A percentile compares a stretch with the other conserved stretches of the same genome.
Evolutionary conservation across 352 stramenopile genomes (phyloP).

Genomic region (Pythium phragmitis): DNA sequence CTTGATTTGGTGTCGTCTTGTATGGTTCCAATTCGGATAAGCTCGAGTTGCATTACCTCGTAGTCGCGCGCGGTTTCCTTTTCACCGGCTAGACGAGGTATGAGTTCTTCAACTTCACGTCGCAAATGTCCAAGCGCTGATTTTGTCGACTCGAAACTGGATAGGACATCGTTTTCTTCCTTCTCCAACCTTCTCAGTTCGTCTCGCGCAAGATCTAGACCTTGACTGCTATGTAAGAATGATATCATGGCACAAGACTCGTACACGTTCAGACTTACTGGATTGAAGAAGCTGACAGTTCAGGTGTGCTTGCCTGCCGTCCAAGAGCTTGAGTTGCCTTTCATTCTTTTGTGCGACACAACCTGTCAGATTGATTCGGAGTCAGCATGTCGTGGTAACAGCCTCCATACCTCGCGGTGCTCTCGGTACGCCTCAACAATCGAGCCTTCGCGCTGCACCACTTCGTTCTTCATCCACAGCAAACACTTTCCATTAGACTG

Average conservation of each 20-base stretch:
- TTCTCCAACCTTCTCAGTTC: neutral
- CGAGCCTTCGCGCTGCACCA: conserved; percentile 9
- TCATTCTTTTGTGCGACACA: conserved; percentile 4
- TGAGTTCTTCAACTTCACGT: neutral
- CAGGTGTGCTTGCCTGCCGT: neutral
- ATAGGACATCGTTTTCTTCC: neutral
- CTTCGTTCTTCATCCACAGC: conserved; percentile 9
- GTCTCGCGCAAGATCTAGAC: neutral
- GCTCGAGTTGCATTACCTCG: conserved; percentile 16
- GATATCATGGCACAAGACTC: neutral
- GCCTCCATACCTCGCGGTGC: conserved; percentile 15
- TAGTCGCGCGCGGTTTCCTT: conserved; percentile 2
- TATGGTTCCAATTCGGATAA: conserved; percentile 9
- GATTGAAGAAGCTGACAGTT: neutral
- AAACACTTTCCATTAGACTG: neutral
- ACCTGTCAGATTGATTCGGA: neutral
- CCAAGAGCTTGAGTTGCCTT: neutral
- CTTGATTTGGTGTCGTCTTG: conserved; percentile 12
- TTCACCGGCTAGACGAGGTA: neutral
- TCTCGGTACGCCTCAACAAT: conserved; percentile 7
- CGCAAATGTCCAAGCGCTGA: neutral
- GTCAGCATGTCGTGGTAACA: neutral
- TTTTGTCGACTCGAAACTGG: conserved; percentile 5
- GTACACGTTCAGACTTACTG: conserved; percentile 1
- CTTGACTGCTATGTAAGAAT: neutral